Conservation (phyloP, 75 land plant species). For the Sequoia sempervirens region DNA sequence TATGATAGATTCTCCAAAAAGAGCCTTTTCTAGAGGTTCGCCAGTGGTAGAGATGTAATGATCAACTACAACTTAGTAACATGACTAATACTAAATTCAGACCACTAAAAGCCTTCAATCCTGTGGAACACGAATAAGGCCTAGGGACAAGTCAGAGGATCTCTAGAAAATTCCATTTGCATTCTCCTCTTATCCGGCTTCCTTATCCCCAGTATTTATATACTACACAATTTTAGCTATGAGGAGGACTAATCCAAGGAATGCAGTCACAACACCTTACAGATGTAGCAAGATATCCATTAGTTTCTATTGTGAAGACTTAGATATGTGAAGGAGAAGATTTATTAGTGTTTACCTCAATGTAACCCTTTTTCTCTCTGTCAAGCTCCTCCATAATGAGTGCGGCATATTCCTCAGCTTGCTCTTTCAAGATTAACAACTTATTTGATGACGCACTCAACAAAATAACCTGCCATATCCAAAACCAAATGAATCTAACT, state of each 20-base stretch:
- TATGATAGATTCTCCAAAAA: too few species aligned
- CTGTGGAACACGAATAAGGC: not conserved
- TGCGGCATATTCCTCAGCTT: conserved; percentile 33
- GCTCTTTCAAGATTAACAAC: conserved; percentile 28
- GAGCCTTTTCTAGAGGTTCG: not conserved
- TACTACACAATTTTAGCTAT: not conserved
- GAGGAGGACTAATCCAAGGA: not conserved
- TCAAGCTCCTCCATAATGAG: conserved; percentile 38
- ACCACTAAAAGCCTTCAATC: not conserved
- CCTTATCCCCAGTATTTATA: not conserved
- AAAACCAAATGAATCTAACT: not conserved
- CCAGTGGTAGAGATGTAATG: not conserved
- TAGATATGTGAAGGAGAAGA: not conserved
- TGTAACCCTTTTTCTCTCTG: conserved; percentile 19
- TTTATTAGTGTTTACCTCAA: conserved; percentile 20
- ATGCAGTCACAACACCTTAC: not conserved
- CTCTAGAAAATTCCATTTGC: not conserved
- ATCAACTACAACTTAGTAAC: not conserved
- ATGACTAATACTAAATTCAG: not conserved
- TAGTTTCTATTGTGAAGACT: not conserved
- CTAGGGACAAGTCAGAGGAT: not conserved
- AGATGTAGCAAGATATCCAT: not conserved
- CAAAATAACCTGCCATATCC: conserved; percentile 25
- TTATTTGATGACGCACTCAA: conserved; percentile 39
- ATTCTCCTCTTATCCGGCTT: not conserved